Percentiles rank a stretch among this genome's conserved stretches.
Conservation (phyloP, 1,284 basidiomycete species). For the Ustilago cynodontis region DNA sequence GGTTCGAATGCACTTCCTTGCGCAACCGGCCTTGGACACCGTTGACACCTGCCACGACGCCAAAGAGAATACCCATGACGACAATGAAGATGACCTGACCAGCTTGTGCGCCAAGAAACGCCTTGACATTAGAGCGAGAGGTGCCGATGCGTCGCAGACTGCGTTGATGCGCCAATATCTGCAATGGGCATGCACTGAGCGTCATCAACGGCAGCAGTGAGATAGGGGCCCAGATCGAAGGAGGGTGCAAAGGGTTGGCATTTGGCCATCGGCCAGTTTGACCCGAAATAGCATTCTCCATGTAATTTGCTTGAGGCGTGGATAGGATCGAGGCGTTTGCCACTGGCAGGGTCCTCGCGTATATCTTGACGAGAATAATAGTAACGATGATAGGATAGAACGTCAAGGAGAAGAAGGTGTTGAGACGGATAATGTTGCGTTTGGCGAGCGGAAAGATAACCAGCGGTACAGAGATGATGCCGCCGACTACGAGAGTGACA, state of each 20-base stretch:
- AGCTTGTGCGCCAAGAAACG: constrained; percentile 62
- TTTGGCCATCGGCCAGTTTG: constrained; percentile 27
- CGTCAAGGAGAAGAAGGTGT: constrained; percentile 53
- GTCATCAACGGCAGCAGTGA: constrained; percentile 66
- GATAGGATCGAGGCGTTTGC: not conserved
- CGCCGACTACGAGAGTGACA: constrained; percentile 64
- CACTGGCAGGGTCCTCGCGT: constrained; percentile 21
- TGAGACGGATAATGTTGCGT: constrained; percentile 65
- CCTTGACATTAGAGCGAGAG: constrained; percentile 63
- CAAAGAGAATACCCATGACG: constrained; percentile 51
- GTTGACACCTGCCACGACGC: constrained; percentile 57
- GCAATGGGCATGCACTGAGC: constrained; percentile 63
- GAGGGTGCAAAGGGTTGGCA: constrained; percentile 47
- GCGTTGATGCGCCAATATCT: constrained; percentile 67
- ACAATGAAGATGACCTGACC: constrained; percentile 60
- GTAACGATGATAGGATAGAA: constrained; percentile 61
- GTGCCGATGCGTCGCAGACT: constrained; percentile 60
- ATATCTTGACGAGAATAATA: constrained; percentile 57
- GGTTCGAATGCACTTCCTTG: constrained; percentile 57
- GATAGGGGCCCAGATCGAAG: constrained; percentile 65
- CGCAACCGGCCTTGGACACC: constrained; percentile 50
- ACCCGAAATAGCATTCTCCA: not conserved
- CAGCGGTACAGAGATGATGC: constrained; percentile 59
- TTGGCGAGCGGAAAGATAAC: constrained; percentile 66
- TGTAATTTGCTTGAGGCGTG: not conserved